Conservation (phyloP, 257 asterid species). For the Solanum sitiens region DNA sequence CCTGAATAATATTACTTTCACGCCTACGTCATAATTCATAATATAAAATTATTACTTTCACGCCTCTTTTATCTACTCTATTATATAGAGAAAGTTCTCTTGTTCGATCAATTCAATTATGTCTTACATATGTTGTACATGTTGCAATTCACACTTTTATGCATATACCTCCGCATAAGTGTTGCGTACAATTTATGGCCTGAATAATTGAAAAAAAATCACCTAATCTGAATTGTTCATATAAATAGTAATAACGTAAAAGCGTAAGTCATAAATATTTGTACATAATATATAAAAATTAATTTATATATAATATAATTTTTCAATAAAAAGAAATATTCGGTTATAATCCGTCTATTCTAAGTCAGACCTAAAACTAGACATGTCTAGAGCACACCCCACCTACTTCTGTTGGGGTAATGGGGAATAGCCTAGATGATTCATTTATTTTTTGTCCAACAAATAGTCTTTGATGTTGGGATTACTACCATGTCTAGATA, state of each 20-base stretch:
- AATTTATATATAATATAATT: background rate
- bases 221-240: too few species aligned
- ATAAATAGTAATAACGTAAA: too few species aligned
- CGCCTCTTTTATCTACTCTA: too few species aligned
- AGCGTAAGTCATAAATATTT: too few species aligned
- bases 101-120: background rate
- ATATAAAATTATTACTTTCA: background rate
- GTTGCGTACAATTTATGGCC: background rate
- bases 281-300: too few species aligned
- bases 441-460: background rate
- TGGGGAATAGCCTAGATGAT: background rate
- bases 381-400: background rate
- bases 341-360: too few species aligned
- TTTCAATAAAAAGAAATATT: too few species aligned
- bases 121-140: background rate
- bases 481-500: background rate
- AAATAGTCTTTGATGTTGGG: background rate
- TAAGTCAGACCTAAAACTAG: background rate
- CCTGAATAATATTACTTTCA: too few species aligned
- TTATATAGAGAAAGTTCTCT: background rate
- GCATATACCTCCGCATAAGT: background rate
- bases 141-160: background rate
- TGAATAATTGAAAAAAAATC: too few species aligned
- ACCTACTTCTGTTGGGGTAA: background rate
- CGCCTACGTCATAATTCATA: background rate